Percentiles rank a stretch among this genome's conserved stretches.
phyloP scores from a whole-genome alignment of 2,329 filamentous ascomycete genomes.

The Xylaria arbuscula region DNA sequence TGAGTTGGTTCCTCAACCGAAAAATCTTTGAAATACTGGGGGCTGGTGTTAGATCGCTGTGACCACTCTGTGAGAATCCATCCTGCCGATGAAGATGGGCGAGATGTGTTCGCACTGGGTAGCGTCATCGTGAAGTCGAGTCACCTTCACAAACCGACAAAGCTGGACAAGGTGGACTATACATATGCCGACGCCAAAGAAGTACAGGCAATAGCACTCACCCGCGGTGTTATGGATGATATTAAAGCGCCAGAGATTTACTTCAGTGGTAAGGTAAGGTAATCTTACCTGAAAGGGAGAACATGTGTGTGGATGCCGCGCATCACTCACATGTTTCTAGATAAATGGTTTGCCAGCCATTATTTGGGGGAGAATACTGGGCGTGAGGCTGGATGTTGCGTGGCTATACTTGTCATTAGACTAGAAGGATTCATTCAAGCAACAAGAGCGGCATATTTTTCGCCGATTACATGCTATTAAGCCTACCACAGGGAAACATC shows the following conservation, averaged over 20 bases:
- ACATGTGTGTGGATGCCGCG: no score
- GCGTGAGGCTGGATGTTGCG: conserved; percentile 37
- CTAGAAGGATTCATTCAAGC: conserved; percentile 36
- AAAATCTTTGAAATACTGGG: not conserved
- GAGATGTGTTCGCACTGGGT: conserved; percentile 57
- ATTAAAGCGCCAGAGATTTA: conserved; percentile 36
- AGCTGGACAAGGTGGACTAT: conserved; percentile 18
- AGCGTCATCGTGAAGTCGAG: conserved; percentile 54
- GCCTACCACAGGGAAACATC: not conserved
- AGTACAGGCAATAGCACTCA: conserved; percentile 30
- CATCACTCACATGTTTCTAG: conserved; percentile 5
- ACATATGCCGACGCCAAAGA: conserved; percentile 39
- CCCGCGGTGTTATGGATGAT: conserved; percentile 21
- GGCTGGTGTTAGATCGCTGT: not conserved
- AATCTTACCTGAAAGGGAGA: not conserved
- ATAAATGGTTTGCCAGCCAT: conserved; percentile 35
- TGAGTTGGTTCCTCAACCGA: not conserved
- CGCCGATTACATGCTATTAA: not conserved
- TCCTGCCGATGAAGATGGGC: conserved; percentile 46
- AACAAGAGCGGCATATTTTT: conserved; percentile 37
- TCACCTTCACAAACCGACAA: conserved; percentile 22
- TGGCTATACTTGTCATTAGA: conserved; percentile 37
- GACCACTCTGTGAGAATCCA: not conserved
- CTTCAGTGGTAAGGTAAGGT: conserved; percentile 34
- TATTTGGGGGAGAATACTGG: conserved; percentile 38